phyloP scores from a whole-genome alignment of 768 basidiomycete species.

The Mycena metata region DNA sequence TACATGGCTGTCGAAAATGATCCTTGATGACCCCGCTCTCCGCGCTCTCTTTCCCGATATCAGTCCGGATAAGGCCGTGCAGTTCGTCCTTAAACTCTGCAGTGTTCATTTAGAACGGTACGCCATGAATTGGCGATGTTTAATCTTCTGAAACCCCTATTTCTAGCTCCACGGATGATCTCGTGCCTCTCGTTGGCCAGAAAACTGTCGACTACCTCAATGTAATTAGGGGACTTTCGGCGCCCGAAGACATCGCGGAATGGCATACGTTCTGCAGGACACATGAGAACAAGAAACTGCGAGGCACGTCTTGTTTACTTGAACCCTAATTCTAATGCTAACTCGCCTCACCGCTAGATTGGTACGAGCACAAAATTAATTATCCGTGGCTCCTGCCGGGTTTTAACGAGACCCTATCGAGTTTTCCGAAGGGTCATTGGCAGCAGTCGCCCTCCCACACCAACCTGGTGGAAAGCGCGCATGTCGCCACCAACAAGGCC shows the following conservation, averaged over 20 bases:
- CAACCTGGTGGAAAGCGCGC: constrained; percentile 18
- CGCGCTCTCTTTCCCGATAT: not conserved
- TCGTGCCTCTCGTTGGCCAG: not conserved
- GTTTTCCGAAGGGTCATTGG: constrained; percentile 12
- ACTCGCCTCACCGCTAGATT: not conserved
- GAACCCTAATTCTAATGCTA: too few species aligned
- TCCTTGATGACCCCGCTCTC: constrained; percentile 1
- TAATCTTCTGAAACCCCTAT: not conserved
- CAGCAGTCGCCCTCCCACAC: constrained; percentile 10
- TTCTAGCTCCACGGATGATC: not conserved
- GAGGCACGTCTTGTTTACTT: not conserved
- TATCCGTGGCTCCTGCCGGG: constrained; percentile 13
- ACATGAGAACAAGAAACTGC: not conserved
- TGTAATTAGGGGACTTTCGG: not conserved
- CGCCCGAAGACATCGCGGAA: not conserved
- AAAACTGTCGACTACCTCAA: not conserved
- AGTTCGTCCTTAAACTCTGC: constrained; percentile 2
- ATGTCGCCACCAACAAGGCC: constrained; percentile 8
- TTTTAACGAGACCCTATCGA: constrained; percentile 9
- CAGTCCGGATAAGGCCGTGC: constrained; percentile 6
- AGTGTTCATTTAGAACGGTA: constrained; percentile 12
- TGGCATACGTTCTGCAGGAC: not conserved
- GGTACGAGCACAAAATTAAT: not conserved
- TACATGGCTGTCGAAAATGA: not conserved
- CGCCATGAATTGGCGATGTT: too few species aligned